Conservation (phyloP, 129 eudicot species). For the Pulicaria dysenterica region DNA sequence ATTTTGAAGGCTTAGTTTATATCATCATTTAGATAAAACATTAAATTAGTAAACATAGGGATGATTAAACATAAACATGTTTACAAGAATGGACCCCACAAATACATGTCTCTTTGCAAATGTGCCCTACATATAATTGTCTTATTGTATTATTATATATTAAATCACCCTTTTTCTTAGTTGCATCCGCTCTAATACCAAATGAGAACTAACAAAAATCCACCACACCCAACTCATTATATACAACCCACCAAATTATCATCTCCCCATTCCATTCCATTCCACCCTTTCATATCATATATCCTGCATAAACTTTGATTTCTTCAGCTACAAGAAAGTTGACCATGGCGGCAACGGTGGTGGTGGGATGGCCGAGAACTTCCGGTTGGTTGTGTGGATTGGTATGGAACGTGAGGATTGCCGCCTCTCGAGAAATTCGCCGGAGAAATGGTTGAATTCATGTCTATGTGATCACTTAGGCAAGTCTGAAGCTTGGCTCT, state of each 20-base stretch:
- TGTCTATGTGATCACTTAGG: slow-evolving; percentile 49
- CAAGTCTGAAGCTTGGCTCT: slow-evolving; percentile 52
- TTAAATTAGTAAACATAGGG: neutral
- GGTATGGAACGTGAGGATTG: slow-evolving; percentile 34
- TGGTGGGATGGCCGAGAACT: slow-evolving; percentile 9
- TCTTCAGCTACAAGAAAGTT: slow-evolving; percentile 25
- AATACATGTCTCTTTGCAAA: slow-evolving; percentile 20
- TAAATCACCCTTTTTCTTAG: slow-evolving; percentile 32
- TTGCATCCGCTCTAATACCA: slow-evolving; percentile 45
- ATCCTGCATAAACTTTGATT: slow-evolving; percentile 12
- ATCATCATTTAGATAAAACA: neutral
- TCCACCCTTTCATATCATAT: slow-evolving; percentile 27
- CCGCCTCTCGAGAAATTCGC: slow-evolving; percentile 33
- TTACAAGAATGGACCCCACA: slow-evolving; percentile 1
- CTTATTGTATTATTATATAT: slow-evolving; percentile 28
- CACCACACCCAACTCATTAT: slow-evolving; percentile 46
- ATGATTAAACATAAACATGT: slow-evolving; percentile 7
- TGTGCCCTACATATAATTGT: slow-evolving; percentile 33
- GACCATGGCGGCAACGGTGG: slow-evolving; percentile 15
- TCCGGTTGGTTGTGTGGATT: slow-evolving; percentile 11
- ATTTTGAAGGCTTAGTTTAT: no score
- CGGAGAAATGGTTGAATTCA: slow-evolving; percentile 24
- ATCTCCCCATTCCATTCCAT: slow-evolving; percentile 33
- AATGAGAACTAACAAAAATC: slow-evolving; percentile 37
- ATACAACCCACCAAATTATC: slow-evolving; percentile 37